Base-by-base conservation (phyloP, 345 rosid genomes). In the Isatis tinctoria region DNA sequence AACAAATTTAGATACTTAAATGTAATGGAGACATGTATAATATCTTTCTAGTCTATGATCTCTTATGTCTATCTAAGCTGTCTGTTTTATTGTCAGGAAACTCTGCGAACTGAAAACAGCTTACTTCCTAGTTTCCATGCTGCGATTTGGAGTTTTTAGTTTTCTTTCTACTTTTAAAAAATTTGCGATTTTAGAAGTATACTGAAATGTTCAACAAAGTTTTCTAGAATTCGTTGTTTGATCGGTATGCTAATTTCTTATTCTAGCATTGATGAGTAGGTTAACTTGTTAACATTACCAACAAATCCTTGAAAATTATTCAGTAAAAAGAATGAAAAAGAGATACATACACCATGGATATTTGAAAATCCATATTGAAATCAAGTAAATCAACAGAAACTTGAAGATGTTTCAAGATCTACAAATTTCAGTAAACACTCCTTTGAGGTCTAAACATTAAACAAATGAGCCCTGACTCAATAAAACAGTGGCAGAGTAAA, bases 401-500 rank as follows among this genome's bases (percentile, higher is more conserved):
- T 16, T 61, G 11, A 37, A 52, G 17, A 62, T 72, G n/a, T 12
- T 54, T n/a, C 5, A 14, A 33, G 41, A 53, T 40, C 44, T 63
- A 41, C 57, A 73, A 64, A 73, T 22, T 32, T 18, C 65, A 54
- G 26, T 73, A 54, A 73, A 73, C 63, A 53, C 44, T 63, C 35
- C 64, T 52, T 53, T 20, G 76, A 54, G 36, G 47, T 63, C 33
- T 62, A 51, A 51, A 62, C 12, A n/a, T n/a, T n/a, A 30, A 40
- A 43, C 28, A n/a, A 33, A n/a, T 6, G 47, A 63, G 63, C 4
- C 41, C 10, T 30, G 13, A 30, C 69, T 32, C 56, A 73, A 43
- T 35, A 26, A 6, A 39, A 52, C 43, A 39, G 9, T 62, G 53
- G 37, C 33, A 39, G 10, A 28, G 41, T 37, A 49, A 61, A 59